A percentile compares a stretch with the other conserved stretches of the same genome.
phyloP scores from a whole-genome alignment of 305 asterid species.

The Fraxinus dipetala region DNA sequence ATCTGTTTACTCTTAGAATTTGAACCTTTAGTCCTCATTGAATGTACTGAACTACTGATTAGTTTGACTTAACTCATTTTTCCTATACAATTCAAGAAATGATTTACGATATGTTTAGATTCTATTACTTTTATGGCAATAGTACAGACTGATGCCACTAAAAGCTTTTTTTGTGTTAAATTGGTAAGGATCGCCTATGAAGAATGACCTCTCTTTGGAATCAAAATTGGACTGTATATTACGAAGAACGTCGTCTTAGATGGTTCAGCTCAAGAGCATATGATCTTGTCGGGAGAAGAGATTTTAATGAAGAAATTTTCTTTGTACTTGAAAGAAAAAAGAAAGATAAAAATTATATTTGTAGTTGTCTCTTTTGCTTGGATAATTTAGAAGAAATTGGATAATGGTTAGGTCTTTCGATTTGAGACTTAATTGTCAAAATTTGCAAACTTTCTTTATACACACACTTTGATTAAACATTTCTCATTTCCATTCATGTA shows the following conservation, averaged over 20 bases:
- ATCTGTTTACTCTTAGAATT: not conserved
- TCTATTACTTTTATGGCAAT: not conserved
- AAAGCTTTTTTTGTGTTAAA: not conserved
- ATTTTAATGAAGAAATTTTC: not conserved
- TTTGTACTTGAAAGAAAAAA: not conserved
- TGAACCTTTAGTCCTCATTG: not conserved
- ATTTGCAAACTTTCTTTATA: not conserved
- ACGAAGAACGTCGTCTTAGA: not conserved
- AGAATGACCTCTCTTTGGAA: not conserved
- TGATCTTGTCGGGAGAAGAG: not conserved
- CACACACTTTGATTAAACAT: not conserved
- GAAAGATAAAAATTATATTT: not conserved
- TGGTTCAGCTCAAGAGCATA: not conserved
- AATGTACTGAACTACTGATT: not conserved
- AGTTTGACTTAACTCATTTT: not conserved
- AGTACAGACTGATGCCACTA: not conserved
- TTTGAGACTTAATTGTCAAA: not conserved
- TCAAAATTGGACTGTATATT: not conserved
- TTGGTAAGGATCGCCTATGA: not conserved
- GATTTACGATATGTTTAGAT: not conserved
- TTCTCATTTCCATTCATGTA: not conserved
- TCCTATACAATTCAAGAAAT: not conserved
- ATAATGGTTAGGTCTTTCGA: not conserved
- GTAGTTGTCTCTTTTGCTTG: not conserved
- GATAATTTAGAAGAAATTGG: no score